phyloP scores from a whole-genome alignment of 768 basidiomycete genomes.

The Exidia glandulosa region DNA sequence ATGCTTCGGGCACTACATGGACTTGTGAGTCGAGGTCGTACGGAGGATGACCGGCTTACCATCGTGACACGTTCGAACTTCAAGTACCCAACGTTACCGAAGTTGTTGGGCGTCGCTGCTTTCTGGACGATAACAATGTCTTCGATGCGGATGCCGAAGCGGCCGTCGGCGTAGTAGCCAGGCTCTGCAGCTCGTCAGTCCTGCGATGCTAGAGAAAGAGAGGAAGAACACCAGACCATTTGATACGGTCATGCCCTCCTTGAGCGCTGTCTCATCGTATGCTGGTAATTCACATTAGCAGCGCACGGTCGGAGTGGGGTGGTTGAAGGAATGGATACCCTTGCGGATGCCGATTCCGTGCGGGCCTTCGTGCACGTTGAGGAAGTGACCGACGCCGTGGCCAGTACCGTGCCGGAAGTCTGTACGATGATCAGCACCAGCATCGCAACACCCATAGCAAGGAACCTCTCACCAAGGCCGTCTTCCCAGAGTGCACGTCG shows the following conservation, averaged over 20 bases:
- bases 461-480: constrained; percentile 58
- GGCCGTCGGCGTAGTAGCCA: constrained; percentile 84
- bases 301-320: background rate
- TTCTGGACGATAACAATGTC: constrained; percentile 72
- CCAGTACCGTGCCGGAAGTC: constrained; percentile 73
- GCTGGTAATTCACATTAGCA: no score
- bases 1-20: constrained; percentile 66
- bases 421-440: constrained; percentile 2
- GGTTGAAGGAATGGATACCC: no score
- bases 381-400: constrained; percentile 88
- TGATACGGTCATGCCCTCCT: constrained; percentile 81
- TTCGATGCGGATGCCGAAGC: constrained; percentile 89
- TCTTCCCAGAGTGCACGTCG: constrained; percentile 74
- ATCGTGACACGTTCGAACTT: constrained; percentile 81
- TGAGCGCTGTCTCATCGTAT: constrained; percentile 60
- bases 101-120: constrained; percentile 59
- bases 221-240: constrained; percentile 37
- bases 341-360: constrained; percentile 41
- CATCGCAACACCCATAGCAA: background rate
- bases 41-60: constrained; percentile 28
- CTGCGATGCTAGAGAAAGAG: background rate
- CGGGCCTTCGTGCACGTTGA: constrained; percentile 89
- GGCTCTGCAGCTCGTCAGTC: constrained; percentile 42
- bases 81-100: constrained; percentile 76
- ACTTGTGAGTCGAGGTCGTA: background rate